Conservation (phyloP, 345 rosid species). For the Linum tenue region DNA sequence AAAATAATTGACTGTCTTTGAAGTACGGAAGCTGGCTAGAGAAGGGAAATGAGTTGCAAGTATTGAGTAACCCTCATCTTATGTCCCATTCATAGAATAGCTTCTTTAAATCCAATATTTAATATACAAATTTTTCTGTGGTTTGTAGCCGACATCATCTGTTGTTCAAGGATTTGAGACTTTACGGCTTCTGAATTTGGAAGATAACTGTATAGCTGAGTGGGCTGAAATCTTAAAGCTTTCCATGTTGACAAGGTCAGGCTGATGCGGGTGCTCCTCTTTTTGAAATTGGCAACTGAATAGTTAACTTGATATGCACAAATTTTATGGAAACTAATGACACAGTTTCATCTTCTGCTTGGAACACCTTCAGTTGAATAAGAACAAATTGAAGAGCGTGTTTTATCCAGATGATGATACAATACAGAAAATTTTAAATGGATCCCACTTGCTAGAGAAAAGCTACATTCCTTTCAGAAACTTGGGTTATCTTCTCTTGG, state of each 20-base stretch:
- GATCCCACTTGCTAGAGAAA: conserved; percentile 27
- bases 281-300: background rate
- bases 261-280: conserved; percentile 12
- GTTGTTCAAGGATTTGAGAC: conserved; percentile 48
- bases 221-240: conserved; percentile 80
- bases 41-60: background rate
- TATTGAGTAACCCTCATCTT: background rate
- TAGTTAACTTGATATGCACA: background rate
- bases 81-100: background rate
- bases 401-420: conserved; percentile 36
- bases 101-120: background rate
- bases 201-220: conserved; percentile 65
- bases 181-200: conserved; percentile 77
- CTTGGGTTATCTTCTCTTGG: conserved; percentile 72
- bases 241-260: conserved; percentile 66
- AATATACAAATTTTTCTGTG: background rate
- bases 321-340: background rate
- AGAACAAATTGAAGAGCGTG: conserved; percentile 53
- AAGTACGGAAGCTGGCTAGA: too few species aligned
- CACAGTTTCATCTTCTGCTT: conserved; percentile 38
- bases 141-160: conserved; percentile 35
- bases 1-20: too few species aligned
- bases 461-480: conserved; percentile 48
- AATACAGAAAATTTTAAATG: conserved; percentile 16
- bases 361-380: conserved; percentile 79